Evolutionary conservation across 805 yeast genomes (phyloP).

Genomic region (Saturnispora quitensis): DNA sequence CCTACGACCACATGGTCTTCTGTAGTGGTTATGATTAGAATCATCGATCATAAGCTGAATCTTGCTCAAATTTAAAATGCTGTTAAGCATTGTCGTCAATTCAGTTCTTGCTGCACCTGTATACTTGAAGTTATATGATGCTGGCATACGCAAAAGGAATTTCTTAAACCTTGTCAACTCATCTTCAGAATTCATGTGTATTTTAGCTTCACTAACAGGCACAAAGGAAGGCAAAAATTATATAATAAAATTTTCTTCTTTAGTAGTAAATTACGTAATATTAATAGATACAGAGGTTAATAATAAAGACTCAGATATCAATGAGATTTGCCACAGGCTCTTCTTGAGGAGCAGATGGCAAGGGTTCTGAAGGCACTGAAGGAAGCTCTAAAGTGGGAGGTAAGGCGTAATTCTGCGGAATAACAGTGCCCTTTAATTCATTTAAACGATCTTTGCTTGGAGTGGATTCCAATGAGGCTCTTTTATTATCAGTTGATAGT

Average conservation of each 20-base stretch:
- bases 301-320: constrained; percentile 6
- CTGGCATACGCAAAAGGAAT: constrained; percentile 7
- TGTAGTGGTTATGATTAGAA: constrained; percentile 36
- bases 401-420: constrained; percentile 5
- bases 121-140: constrained; percentile 8
- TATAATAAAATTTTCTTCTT: neutral
- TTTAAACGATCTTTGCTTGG: neutral
- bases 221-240: constrained; percentile 1
- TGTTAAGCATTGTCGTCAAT: constrained; percentile 3
- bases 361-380: neutral
- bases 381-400: constrained; percentile 5
- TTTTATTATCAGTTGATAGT: neutral
- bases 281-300: neutral
- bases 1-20: constrained; percentile 65
- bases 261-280: neutral
- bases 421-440: neutral
- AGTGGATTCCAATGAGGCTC: neutral
- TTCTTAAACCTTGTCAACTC: constrained; percentile 1
- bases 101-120: constrained; percentile 5
- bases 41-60: constrained; percentile 18
- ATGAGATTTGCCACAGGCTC: constrained; percentile 11
- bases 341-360: constrained; percentile 7
- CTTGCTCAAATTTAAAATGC: neutral
- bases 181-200: neutral
- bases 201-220: neutral